These are phyloP conservation scores for Mycena albidolilacea DNA, from an alignment of 768 basidiomycete species.

Conservation along the genomic window DNA sequence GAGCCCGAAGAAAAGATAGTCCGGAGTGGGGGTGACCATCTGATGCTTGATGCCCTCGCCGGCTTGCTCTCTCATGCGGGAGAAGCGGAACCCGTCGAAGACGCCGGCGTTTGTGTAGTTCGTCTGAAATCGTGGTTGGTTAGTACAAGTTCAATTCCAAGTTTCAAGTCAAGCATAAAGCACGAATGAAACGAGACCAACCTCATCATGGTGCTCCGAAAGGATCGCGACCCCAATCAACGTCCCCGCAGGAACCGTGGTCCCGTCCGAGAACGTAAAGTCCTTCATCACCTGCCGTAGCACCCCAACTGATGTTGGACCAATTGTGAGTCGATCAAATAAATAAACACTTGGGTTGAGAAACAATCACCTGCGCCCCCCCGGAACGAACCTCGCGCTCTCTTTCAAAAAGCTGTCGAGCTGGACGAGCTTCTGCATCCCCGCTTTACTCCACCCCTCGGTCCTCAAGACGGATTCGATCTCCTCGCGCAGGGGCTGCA, in stretches of 20 bases:
- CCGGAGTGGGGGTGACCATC: constrained; percentile 46
- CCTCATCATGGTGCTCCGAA: constrained; percentile 49
- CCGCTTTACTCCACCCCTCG: constrained; percentile 50
- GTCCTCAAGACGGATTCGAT: constrained; percentile 43
- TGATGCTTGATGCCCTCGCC: constrained; percentile 45
- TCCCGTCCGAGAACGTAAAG: constrained; percentile 62
- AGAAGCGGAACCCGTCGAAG: constrained; percentile 62
- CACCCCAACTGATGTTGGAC: constrained; percentile 39
- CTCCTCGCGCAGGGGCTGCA: constrained; percentile 49
- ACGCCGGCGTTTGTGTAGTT: constrained; percentile 50
- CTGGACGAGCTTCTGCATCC: constrained; percentile 46
- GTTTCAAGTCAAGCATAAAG: too few relatives aligned
- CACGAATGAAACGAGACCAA: constrained; percentile 4
- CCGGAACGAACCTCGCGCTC: constrained; percentile 44
- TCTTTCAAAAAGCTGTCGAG: constrained; percentile 57
- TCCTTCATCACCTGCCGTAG: constrained; percentile 53
- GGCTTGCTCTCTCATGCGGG: constrained; percentile 44
- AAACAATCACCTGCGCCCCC: constrained; percentile 20
- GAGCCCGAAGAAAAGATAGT: constrained; percentile 54
- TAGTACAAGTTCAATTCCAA: not conserved
- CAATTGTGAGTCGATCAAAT: not conserved
- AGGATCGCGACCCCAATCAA: constrained; percentile 47
- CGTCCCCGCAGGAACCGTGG: constrained; percentile 55
- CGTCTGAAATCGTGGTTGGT: constrained; percentile 22
- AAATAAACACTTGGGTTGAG: not conserved